These are phyloP conservation scores for Leptographium flavum DNA, from an alignment of 2,329 filamentous ascomycete genomes.

Conservation along the genomic window DNA sequence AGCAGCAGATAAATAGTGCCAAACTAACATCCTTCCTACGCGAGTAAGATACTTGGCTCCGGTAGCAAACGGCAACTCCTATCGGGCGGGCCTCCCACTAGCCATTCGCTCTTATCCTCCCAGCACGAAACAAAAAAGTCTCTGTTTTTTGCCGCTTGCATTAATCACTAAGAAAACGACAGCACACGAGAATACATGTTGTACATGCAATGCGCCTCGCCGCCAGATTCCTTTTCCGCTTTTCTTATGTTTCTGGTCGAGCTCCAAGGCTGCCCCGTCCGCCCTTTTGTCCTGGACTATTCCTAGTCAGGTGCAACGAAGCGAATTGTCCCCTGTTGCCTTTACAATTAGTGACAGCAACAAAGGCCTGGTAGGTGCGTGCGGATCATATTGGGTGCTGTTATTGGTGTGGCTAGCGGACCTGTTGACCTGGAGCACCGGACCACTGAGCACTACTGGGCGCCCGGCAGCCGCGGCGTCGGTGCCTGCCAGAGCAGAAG, in stretches of 20 bases:
- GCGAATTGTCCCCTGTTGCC: neutral
- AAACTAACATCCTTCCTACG: too few relatives aligned
- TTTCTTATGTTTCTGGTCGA: neutral
- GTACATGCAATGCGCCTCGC: neutral
- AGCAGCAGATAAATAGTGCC: too few relatives aligned
- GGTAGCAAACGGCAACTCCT: too few relatives aligned
- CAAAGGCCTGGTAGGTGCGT: neutral
- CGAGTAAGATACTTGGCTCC: too few relatives aligned
- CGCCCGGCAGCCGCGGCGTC: too few relatives aligned
- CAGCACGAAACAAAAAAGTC: neutral
- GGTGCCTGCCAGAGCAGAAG: too few relatives aligned
- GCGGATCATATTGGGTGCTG: neutral
- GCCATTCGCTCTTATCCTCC: neutral
- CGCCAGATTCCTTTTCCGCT: neutral
- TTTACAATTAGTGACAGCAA: slow-evolving; percentile 2
- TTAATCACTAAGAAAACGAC: too few relatives aligned
- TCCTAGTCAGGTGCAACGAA: slow-evolving; percentile 8
- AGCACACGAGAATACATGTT: neutral
- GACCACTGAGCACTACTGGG: too few relatives aligned
- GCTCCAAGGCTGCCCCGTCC: neutral
- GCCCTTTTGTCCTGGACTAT: neutral
- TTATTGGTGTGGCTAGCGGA: too few relatives aligned
- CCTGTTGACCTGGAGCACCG: too few relatives aligned
- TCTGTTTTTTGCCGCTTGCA: too few relatives aligned
- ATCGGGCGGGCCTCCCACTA: neutral